These are phyloP conservation scores for Scheffersomyces ergatensis DNA, from an alignment of 805 yeast genomes.

Conservation along the genomic window DNA sequence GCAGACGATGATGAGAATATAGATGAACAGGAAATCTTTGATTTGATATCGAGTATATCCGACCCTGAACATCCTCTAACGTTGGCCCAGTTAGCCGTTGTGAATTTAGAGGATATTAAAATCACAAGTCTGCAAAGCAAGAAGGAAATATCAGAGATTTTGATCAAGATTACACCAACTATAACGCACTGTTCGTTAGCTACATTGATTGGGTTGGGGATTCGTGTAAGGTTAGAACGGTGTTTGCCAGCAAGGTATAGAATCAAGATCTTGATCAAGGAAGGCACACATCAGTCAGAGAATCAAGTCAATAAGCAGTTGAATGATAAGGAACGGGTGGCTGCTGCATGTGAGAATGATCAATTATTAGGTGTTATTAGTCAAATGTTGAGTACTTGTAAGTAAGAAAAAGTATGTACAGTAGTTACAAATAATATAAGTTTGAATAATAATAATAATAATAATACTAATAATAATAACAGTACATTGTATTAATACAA, in stretches of 20 bases:
- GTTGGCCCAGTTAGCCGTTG: constrained; percentile 91
- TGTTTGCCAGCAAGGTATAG: constrained; percentile 83
- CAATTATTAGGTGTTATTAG: constrained; percentile 88
- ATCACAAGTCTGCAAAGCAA: constrained; percentile 54
- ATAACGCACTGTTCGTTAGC: constrained; percentile 97
- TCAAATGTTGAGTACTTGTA: constrained; percentile 86
- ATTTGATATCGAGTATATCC: constrained; percentile 77
- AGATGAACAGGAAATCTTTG: constrained; percentile 88
- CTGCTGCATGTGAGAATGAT: constrained; percentile 97
- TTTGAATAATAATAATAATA: no score
- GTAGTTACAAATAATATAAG: not conserved
- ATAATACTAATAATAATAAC: no score
- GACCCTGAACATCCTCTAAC: constrained; percentile 98
- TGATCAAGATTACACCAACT: constrained; percentile 90
- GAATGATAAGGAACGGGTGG: constrained; percentile 95
- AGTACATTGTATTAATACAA: not conserved
- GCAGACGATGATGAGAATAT: constrained; percentile 56
- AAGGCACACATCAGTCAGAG: constrained; percentile 95
- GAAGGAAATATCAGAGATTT: constrained; percentile 63
- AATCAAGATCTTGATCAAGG: constrained; percentile 73
- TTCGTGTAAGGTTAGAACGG: constrained; percentile 86
- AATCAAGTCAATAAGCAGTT: constrained; percentile 93
- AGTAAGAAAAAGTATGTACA: constrained; percentile 11
- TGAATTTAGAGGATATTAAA: constrained; percentile 75
- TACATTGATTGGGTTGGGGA: constrained; percentile 91